Evolutionary conservation across 495 filamentous ascomycete species (phyloP).

Genomic region (Glonium stellatum): DNA sequence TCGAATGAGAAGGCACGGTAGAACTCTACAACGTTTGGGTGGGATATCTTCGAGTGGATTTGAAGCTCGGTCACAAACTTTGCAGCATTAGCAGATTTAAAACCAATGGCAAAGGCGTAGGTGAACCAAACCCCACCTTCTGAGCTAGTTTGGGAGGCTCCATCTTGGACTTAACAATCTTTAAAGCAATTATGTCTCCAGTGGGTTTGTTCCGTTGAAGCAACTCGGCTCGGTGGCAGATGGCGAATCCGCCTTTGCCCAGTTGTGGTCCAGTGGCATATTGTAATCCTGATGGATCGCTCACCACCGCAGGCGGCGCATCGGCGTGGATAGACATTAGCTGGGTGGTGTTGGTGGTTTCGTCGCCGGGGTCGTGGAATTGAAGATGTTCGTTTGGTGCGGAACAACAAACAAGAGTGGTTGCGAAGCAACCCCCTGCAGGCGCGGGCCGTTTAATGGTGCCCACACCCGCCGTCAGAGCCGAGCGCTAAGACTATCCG

Average conservation of each 20-base stretch:
- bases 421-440: constrained; percentile 16
- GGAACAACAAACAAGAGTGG: constrained; percentile 20
- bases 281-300: constrained; percentile 67
- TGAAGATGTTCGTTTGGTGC: constrained; percentile 9
- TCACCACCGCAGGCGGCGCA: constrained; percentile 58
- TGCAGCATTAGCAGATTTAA: constrained; percentile 35
- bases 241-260: constrained; percentile 92
- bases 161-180: constrained; percentile 88
- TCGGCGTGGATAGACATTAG: constrained; percentile 41
- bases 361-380: constrained; percentile 8
- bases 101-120: neutral
- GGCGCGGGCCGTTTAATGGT: too few species aligned
- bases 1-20: constrained; percentile 88
- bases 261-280: constrained; percentile 79
- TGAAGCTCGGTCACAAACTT: constrained; percentile 97
- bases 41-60: constrained; percentile 94
- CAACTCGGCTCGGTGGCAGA: constrained; percentile 74
- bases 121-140: constrained; percentile 56
- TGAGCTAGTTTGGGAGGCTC: constrained; percentile 73
- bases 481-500: too few species aligned
- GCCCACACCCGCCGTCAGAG: too few species aligned
- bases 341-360: constrained; percentile 8
- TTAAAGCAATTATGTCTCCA: constrained; percentile 68
- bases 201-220: constrained; percentile 46
- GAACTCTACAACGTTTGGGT: constrained; percentile 90